A percentile compares a stretch with the other conserved stretches of the same genome.
Conservation (phyloP, 1,284 basidiomycete genomes). For the Puccinia triticina region DNA sequence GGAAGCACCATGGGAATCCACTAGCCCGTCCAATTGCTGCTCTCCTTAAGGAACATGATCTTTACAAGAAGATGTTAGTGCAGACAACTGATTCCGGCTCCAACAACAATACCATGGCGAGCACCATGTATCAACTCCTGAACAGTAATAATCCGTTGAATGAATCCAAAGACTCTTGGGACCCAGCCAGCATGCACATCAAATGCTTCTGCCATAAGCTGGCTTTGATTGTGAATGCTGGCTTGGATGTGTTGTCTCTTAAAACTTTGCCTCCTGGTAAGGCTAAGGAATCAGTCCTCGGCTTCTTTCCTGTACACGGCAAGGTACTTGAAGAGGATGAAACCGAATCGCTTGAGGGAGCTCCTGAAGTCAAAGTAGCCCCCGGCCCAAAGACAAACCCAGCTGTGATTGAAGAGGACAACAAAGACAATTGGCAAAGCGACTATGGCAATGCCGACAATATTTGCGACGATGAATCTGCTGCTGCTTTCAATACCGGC, state of each 20-base stretch:
- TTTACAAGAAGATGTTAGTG: conserved; percentile 18
- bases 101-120: too few species aligned
- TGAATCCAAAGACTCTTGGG: background rate
- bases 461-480: background rate
- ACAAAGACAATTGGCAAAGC: too few species aligned
- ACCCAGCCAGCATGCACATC: conserved; percentile 18
- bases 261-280: too few species aligned
- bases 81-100: conserved; percentile 19
- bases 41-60: background rate
- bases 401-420: background rate
- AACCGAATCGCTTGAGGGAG: background rate
- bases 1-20: background rate
- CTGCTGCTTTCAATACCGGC: too few species aligned
- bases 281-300: background rate
- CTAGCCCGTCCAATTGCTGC: background rate
- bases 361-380: background rate
- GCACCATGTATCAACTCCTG: background rate
- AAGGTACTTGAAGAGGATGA: conserved; percentile 2
- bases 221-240: too few species aligned
- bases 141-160: too few species aligned
- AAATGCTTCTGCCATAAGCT: too few species aligned
- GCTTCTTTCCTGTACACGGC: too few species aligned
- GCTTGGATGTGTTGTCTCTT: too few species aligned
- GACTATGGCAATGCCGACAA: background rate
- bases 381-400: too few species aligned